phyloP scores from a whole-genome alignment of 306 rosid genomes.

The Alnus rubra region DNA sequence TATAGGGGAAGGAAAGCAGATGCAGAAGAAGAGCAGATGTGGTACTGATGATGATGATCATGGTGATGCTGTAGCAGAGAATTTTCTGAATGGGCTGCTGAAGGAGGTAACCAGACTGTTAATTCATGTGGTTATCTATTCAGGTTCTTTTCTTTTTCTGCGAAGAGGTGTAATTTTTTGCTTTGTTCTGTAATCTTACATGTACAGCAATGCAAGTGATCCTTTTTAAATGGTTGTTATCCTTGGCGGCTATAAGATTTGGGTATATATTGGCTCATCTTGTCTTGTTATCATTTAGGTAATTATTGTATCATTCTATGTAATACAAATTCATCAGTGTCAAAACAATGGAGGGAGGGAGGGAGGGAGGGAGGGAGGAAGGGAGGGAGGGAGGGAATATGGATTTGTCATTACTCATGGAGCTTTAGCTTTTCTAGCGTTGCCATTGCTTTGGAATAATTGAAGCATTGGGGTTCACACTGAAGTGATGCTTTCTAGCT shows the following conservation, averaged over 20 bases:
- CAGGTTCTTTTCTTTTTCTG: conserved; percentile 18
- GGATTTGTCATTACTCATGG: too few relatives aligned
- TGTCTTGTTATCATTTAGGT: not conserved
- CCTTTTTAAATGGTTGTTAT: conserved; percentile 39
- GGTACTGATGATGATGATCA: not conserved
- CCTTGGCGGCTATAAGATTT: conserved; percentile 34
- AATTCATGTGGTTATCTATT: conserved; percentile 39
- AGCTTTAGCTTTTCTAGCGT: too few relatives aligned
- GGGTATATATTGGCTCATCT: conserved; percentile 2
- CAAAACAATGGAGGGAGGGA: too few relatives aligned
- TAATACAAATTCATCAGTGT: too few relatives aligned
- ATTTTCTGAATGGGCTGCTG: conserved; percentile 34
- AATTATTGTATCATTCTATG: too few relatives aligned
- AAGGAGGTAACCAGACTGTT: conserved; percentile 54
- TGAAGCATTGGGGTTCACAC: too few relatives aligned
- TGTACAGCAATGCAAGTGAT: conserved; percentile 46
- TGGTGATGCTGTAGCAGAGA: conserved; percentile 20
- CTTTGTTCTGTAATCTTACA: conserved; percentile 27
- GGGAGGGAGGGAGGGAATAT: too few relatives aligned
- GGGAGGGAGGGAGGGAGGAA: too few relatives aligned
- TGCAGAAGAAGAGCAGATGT: conserved; percentile 24
- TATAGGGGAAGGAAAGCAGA: conserved; percentile 12
- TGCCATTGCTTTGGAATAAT: too few relatives aligned
- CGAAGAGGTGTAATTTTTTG: conserved; percentile 33
- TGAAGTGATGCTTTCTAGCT: too few relatives aligned